These are phyloP conservation scores for Phytopythium ostracodes DNA, from an alignment of 352 stramenopile species.

Conservation along the genomic window DNA sequence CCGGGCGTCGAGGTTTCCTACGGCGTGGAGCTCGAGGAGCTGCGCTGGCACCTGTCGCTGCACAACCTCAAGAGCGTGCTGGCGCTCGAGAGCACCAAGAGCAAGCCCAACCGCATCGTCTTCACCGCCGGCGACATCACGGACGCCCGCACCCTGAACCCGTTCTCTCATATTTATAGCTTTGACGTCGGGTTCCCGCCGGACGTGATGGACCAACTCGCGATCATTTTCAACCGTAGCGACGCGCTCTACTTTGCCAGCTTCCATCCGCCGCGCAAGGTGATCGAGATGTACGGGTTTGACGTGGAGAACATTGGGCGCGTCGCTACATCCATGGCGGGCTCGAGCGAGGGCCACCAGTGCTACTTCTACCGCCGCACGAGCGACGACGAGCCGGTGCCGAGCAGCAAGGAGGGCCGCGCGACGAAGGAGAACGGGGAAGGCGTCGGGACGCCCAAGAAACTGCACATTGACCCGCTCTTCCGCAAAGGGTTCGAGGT, in stretches of 20 bases:
- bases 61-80: conserved; percentile 91
- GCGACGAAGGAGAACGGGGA: conserved; percentile 20
- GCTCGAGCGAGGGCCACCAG: conserved; percentile 94
- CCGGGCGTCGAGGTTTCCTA: conserved; percentile 95
- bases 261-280: conserved; percentile 90
- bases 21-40: conserved; percentile 94
- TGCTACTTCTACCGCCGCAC: conserved; percentile 95
- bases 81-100: conserved; percentile 51
- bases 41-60: conserved; percentile 93
- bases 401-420: conserved; percentile 9
- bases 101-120: conserved; percentile 62
- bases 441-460: conserved; percentile 10
- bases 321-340: conserved; percentile 92
- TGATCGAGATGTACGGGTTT: conserved; percentile 93
- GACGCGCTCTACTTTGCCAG: conserved; percentile 92
- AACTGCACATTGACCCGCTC: conserved; percentile 67
- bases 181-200: conserved; percentile 98
- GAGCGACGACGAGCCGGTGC: conserved; percentile 4
- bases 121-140: conserved; percentile 95
- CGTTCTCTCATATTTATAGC: conserved; percentile 98
- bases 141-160: conserved; percentile 91
- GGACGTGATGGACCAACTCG: conserved; percentile 90
- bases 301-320: conserved; percentile 89
- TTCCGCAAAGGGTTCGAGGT: conserved; percentile 79
- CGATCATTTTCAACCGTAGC: conserved; percentile 92